These are phyloP conservation scores for Mycena rebaudengoi DNA, from an alignment of 768 basidiomycete genomes.

Conservation along the genomic window DNA sequence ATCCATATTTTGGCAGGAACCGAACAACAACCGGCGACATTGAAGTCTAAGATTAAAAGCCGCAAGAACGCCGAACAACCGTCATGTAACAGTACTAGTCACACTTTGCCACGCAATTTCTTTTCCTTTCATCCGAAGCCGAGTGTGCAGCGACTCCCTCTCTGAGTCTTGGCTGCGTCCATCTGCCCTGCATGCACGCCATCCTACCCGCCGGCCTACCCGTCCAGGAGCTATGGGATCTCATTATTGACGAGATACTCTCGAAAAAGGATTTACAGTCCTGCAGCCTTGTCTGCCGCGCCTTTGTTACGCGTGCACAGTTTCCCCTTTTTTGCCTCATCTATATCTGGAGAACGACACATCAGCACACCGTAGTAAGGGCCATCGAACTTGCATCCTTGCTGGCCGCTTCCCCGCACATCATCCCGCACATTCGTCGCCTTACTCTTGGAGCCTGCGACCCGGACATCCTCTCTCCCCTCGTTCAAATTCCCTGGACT, in stretches of 20 bases:
- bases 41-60: no score
- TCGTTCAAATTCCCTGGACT: neutral
- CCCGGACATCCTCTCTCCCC: neutral
- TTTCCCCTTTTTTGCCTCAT: neutral
- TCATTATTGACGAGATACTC: neutral
- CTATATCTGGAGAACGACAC: neutral
- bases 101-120: no score
- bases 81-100: no score
- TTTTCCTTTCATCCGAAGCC: no score
- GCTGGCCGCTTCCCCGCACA: neutral
- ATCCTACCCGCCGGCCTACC: neutral
- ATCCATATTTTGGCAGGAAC: no score
- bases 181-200: no score
- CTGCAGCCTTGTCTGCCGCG: neutral
- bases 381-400: no score
- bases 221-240: slow-evolving; percentile 1
- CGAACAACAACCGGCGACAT: no score
- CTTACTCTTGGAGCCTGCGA: neutral
- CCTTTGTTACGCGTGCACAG: neutral
- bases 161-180: no score
- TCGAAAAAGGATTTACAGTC: neutral
- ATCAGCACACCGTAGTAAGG: no score
- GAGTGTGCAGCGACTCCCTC: no score
- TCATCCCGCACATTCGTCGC: neutral
- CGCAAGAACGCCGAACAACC: no score